phyloP scores from a whole-genome alignment of 208 protist species.

The Trypanosoma vivax region DNA sequence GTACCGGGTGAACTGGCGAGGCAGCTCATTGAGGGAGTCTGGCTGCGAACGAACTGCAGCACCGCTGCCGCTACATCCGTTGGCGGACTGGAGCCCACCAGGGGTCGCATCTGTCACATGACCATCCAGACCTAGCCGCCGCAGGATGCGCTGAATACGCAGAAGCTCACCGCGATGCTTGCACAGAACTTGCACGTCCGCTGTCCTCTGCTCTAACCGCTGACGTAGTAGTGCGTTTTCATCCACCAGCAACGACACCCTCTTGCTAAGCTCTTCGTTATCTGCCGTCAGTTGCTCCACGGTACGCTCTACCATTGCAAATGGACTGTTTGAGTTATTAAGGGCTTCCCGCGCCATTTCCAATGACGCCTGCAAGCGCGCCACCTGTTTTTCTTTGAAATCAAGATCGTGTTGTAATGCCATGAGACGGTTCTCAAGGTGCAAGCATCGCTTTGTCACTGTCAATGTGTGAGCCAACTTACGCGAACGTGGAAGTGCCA shows the following conservation, averaged over 20 bases:
- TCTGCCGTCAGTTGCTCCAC: slow-evolving; percentile 44
- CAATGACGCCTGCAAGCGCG: slow-evolving; percentile 61
- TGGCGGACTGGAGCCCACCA: too few species aligned
- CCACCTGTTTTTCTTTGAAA: slow-evolving; percentile 70
- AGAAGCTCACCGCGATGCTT: slow-evolving; percentile 72
- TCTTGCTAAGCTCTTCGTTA: slow-evolving; percentile 52
- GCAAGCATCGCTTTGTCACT: slow-evolving; percentile 82
- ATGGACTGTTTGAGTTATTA: slow-evolving; percentile 83
- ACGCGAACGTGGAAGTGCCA: slow-evolving; percentile 65
- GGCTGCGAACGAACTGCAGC: too few species aligned
- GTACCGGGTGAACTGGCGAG: neutral
- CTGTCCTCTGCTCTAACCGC: slow-evolving; percentile 42
- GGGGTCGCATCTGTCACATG: slow-evolving; percentile 13
- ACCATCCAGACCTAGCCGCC: slow-evolving; percentile 51
- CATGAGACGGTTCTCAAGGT: slow-evolving; percentile 71
- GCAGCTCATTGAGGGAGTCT: neutral
- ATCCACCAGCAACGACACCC: slow-evolving; percentile 29
- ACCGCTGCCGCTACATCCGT: too few species aligned
- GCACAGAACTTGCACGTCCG: slow-evolving; percentile 55
- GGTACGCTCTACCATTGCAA: slow-evolving; percentile 68
- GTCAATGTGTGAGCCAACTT: slow-evolving; percentile 69
- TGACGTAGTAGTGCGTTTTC: slow-evolving; percentile 47
- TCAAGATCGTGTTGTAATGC: slow-evolving; percentile 55
- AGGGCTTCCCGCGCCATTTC: slow-evolving; percentile 69
- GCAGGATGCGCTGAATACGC: slow-evolving; percentile 62